Percentiles rank a stretch among this genome's conserved stretches.
These are phyloP conservation scores for Tetrahymena thermophila DNA, from an alignment of 73 alveolate genomes.

Conservation along the genomic window DNA sequence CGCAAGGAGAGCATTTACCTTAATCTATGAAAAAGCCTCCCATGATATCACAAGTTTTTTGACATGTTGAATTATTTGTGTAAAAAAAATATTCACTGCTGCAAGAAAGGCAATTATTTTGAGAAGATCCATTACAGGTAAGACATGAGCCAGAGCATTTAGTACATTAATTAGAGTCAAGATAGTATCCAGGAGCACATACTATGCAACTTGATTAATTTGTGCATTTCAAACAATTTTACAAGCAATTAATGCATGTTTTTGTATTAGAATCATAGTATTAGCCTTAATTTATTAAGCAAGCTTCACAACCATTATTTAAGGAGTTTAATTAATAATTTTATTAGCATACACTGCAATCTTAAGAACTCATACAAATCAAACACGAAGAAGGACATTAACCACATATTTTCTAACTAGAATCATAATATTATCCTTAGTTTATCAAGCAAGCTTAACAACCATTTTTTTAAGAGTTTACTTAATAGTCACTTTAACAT, in stretches of 20 bases:
- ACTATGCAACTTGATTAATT: too few species aligned
- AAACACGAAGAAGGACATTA: background rate
- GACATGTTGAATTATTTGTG: background rate
- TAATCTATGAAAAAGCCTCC: background rate
- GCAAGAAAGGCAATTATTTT: background rate
- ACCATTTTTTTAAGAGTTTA: background rate
- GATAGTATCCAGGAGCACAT: background rate
- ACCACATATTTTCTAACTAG: background rate
- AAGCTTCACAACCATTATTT: background rate
- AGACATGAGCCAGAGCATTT: background rate
- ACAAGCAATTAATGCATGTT: background rate
- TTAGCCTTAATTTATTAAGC: background rate
- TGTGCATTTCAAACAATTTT: background rate
- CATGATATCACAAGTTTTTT: background rate
- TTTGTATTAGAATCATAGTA: background rate
- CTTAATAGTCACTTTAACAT: background rate
- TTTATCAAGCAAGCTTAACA: background rate
- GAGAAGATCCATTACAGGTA: background rate
- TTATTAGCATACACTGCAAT: background rate
- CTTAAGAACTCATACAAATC: background rate
- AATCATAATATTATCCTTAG: background rate
- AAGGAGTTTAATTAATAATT: background rate
- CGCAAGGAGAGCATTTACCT: background rate
- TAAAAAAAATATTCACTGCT: background rate
- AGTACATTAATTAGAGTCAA: background rate